A percentile compares a stretch with the other conserved stretches of the same genome.
These are phyloP conservation scores for Penstemon davidsonii DNA, from an alignment of 257 asterid genomes.

Conservation along the genomic window DNA sequence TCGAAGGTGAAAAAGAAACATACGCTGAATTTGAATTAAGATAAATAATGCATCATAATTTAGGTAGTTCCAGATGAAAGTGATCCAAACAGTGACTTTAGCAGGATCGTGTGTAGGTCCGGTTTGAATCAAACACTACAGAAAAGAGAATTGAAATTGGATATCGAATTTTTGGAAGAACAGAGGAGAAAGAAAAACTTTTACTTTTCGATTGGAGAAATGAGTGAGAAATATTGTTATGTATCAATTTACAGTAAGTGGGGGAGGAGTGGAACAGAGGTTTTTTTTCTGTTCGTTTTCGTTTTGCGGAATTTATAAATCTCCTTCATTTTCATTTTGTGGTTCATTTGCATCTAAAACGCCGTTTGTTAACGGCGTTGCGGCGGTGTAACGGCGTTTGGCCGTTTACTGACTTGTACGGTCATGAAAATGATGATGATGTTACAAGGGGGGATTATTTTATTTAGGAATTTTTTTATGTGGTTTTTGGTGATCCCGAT, in stretches of 20 bases:
- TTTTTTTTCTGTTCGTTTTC: slow-evolving; percentile 36
- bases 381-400: slow-evolving; percentile 54
- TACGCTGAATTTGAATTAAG: slow-evolving; percentile 36
- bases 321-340: slow-evolving; percentile 10
- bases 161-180: neutral
- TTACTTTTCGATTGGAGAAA: neutral
- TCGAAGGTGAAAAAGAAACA: neutral
- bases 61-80: slow-evolving; percentile 38
- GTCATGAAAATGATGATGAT: slow-evolving; percentile 24
- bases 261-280: slow-evolving; percentile 2
- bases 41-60: slow-evolving; percentile 38
- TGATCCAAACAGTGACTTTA: slow-evolving; percentile 45
- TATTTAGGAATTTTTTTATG: slow-evolving; percentile 13
- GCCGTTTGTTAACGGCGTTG: slow-evolving; percentile 55
- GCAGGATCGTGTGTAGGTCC: slow-evolving; percentile 45
- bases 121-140: slow-evolving; percentile 30
- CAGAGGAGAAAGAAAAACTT: neutral
- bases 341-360: slow-evolving; percentile 30
- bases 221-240: slow-evolving; percentile 25
- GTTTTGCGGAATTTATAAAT: slow-evolving; percentile 40
- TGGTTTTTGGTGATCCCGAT: slow-evolving; percentile 78
- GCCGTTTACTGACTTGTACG: slow-evolving; percentile 35
- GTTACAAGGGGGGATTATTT: neutral
- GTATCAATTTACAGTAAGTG: neutral
- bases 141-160: neutral